Conservation (phyloP, 192 early-diverging fungal genomes). For the Powellomyces hirtus region DNA sequence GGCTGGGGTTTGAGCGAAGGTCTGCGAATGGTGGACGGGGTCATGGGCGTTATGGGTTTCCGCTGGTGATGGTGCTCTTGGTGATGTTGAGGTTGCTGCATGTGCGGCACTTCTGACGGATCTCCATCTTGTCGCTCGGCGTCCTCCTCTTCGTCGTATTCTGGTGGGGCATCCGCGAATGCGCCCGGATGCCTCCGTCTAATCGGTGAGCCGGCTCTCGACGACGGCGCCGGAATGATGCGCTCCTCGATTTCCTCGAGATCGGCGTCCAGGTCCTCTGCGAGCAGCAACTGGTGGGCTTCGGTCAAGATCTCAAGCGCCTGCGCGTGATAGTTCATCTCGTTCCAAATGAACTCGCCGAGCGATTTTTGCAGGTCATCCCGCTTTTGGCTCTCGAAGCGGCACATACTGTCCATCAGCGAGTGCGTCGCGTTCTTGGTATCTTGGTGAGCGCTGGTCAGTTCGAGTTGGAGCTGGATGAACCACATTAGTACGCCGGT, state of each 20-base stretch:
- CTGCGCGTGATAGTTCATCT: slow-evolving; percentile 32
- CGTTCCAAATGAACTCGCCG: slow-evolving; percentile 23
- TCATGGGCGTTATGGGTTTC: no score
- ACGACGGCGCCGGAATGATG: not conserved
- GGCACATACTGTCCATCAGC: slow-evolving; percentile 25
- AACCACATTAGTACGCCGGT: no score
- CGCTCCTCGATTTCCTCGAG: slow-evolving; percentile 19
- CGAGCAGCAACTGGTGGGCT: slow-evolving; percentile 23
- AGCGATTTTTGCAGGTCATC: slow-evolving; percentile 21
- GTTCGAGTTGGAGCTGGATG: slow-evolving; percentile 38
- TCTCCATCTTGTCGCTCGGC: not conserved
- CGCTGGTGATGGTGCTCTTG: no score
- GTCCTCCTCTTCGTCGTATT: not conserved
- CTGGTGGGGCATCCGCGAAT: not conserved
- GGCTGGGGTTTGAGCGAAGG: not conserved
- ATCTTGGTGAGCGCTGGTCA: slow-evolving; percentile 32
- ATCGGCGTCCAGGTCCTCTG: slow-evolving; percentile 19
- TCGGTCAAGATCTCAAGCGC: slow-evolving; percentile 29
- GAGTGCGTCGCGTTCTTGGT: slow-evolving; percentile 20
- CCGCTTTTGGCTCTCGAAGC: slow-evolving; percentile 37
- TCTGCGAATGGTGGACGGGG: not conserved
- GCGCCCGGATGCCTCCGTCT: not conserved
- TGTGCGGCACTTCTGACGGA: not conserved
- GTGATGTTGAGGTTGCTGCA: not conserved
- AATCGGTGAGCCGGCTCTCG: not conserved